Evolutionary conservation across 1,284 basidiomycete genomes (phyloP), one percentile per base, ranked within the genome.

Genomic region (Cryptococcus wingfieldii): DNA sequence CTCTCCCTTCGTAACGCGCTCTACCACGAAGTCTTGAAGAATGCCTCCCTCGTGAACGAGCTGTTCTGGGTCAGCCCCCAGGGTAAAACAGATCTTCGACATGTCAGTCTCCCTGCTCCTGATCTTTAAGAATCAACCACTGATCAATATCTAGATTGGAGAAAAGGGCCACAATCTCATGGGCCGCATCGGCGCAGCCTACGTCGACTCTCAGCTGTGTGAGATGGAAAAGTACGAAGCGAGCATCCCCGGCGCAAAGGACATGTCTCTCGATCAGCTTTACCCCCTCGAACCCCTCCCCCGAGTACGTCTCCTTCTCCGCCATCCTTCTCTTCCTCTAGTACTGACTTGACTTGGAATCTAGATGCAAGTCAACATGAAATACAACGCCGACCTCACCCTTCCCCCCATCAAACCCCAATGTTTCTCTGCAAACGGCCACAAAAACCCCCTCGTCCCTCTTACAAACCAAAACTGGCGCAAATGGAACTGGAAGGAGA

Each of bases 121-220:
- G n/a, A 34, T 10, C 16, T 28, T 19, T 10, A 44, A 41, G 41
- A 13, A 38, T 23, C 27, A n/a, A 38, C 28, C 18, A 39, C 38
- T 42, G 31, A 44, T 23, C 38, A 37, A 39, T 13, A 60, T 12
- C 54, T 47, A 66, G 65, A 38, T 64, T 12, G 61, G 57, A 9
- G 42, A 27, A 34, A 56, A 65, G 27, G 68, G 65, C 6, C 74
- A 76, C 52, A 48, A 55, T 12, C 51, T 72, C n/a, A 54, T 69
- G 25, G 73, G 59, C 25, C 57, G 67, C 18, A 41, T 77, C 19
- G 64, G 63, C 16, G 61, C 53, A 12, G 66, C 72, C 5, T 77
- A 75, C 44, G 60, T 75, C 44, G 68, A 74, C 43, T 46, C 47
- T 39, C 72, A 75, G 50, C 56, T 71, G 7, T 74, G 72, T 55